phyloP scores from a whole-genome alignment of 1,139 yeast genomes.

The Hyphopichia khmerensis region DNA sequence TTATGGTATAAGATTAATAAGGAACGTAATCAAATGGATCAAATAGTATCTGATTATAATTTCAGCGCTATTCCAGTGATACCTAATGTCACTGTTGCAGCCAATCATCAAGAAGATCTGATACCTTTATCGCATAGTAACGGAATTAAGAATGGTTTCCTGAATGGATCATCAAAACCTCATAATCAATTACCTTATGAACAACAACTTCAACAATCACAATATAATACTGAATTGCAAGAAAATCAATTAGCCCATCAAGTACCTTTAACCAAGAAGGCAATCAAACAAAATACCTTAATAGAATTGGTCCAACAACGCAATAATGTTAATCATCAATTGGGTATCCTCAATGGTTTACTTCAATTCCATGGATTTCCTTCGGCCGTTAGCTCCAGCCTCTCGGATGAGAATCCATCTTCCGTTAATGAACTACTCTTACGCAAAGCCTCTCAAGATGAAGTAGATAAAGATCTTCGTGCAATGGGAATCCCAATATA shows the following conservation, averaged over 20 bases:
- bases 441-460: conserved; percentile 57
- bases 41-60: conserved; percentile 50
- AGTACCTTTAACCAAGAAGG: conserved; percentile 47
- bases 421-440: conserved; percentile 39
- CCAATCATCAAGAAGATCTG: conserved; percentile 9
- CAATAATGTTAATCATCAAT: conserved; percentile 53
- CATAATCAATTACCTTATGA: neutral
- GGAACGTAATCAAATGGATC: conserved; percentile 84
- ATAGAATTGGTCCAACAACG: conserved; percentile 53
- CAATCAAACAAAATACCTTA: conserved; percentile 37
- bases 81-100: conserved; percentile 22
- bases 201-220: conserved; percentile 1
- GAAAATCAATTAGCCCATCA: conserved; percentile 25
- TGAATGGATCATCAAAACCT: conserved; percentile 8
- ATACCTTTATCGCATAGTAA: neutral
- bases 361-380: conserved; percentile 64
- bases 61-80: conserved; percentile 36
- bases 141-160: conserved; percentile 6
- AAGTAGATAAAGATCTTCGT: conserved; percentile 56
- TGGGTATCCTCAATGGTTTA: conserved; percentile 58
- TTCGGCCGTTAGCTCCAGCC: conserved; percentile 51
- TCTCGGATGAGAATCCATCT: conserved; percentile 17
- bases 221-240: neutral
- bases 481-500: conserved; percentile 45
- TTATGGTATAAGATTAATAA: conserved; percentile 91